Conservation (phyloP, 345 rosid species). For the Durio zibethinus region DNA sequence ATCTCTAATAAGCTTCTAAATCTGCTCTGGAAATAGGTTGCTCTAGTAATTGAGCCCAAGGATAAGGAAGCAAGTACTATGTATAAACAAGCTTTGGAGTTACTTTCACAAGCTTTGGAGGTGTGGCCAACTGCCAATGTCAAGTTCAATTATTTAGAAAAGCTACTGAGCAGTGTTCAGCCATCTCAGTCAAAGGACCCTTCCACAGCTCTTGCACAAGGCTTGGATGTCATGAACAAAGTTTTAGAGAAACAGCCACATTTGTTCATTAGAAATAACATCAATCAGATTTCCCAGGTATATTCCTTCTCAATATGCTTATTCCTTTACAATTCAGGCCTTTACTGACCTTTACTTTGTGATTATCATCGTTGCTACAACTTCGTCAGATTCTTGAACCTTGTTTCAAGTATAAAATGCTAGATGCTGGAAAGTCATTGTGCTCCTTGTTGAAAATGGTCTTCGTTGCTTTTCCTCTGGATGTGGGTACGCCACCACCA, state of each 20-base stretch:
- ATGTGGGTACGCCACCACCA: conserved; percentile 56
- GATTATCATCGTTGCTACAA: conserved; percentile 17
- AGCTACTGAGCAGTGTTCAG: conserved; percentile 76
- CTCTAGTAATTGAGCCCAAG: conserved; percentile 98
- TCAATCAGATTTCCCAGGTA: conserved; percentile 93
- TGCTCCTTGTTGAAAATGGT: conserved; percentile 96
- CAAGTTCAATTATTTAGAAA: conserved; percentile 89
- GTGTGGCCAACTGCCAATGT: conserved; percentile 99
- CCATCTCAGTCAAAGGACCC: conserved; percentile 98
- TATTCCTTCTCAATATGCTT: conserved; percentile 6
- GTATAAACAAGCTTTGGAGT: conserved; percentile 91
- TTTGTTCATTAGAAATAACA: conserved; percentile 84
- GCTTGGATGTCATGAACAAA: conserved; percentile 99
- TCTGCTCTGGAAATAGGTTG: conserved; percentile 62
- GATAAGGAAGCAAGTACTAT: conserved; percentile 73
- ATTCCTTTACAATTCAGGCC: conserved; percentile 1
- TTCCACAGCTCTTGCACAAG: conserved; percentile 93
- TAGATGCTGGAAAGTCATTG: conserved; percentile 92
- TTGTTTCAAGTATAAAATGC: conserved; percentile 89
- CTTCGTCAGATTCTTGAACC: conserved; percentile 84
- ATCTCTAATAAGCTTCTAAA: neutral
- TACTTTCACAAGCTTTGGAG: conserved; percentile 93
- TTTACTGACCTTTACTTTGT: conserved; percentile 1
- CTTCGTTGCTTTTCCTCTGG: conserved; percentile 80
- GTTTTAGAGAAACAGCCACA: conserved; percentile 97